Base-by-base conservation (phyloP, 345 rosid genomes). In the Alliaria petiolata region DNA sequence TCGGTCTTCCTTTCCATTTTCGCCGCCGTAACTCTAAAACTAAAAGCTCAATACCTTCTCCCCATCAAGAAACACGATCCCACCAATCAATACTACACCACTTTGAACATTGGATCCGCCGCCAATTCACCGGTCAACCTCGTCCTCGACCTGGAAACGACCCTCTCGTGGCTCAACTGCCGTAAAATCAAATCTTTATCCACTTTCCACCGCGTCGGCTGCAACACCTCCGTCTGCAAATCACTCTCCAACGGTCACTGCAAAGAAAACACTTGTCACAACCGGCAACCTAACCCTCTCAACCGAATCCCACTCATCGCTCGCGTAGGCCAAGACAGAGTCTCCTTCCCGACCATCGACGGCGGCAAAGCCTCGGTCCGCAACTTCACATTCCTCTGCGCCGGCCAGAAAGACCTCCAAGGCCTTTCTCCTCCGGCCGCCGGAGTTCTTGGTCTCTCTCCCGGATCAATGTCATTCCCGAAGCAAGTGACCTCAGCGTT, bases 51-150 rank as follows among this genome's bases (percentile, higher is more conserved):
- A 17, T 39, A 22, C 47, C 34, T 39, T 59, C 34, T 50, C 25
- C 55, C 55, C 8, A 50, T 50, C 55, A 50, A 31, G 10, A 50
- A 50, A 25, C 31, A 28, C 31, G 55, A 25, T 22, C 16, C 33
- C 33, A 25, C 33, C 33, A 12, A 50, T 2, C 55, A 22, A 25
- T 50, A 22, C 33, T 50, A 12, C 55, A 50, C 55, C 61, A 61
- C 75, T n/a, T 15, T 84, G 26, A 16, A 68, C 10, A 38, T 75
- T 17, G 80, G 85, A 6, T 44, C 83, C 28, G 49, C 82, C 26
- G 38, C 16, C 0, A 54, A 55, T 25, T 44, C 77, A 38, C 65
- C 57, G 11, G 15, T 72, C 4, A 65, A 65, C 58, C 65, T 72
- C 51, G 43, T 72, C 70, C 71, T 72, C 22, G 71, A 65, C 19